Evolutionary conservation across 139 green algal species (phyloP).

Genomic region (Micractinium conductrix): DNA sequence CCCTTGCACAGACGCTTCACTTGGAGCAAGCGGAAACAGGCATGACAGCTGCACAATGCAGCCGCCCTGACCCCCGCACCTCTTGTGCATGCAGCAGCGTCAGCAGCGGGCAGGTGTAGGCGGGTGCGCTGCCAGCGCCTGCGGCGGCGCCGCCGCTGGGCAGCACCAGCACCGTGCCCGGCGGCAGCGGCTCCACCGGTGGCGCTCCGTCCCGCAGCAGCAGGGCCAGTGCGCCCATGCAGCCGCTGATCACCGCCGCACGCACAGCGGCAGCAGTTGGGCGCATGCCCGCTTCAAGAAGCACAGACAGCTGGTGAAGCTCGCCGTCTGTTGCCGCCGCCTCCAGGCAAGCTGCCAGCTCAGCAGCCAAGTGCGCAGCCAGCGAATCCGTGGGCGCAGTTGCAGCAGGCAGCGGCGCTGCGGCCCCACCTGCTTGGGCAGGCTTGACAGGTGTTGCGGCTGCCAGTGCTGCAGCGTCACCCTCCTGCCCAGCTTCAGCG

Average conservation of each 20-base stretch:
- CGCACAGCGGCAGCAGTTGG: neutral
- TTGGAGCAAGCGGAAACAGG: too few species aligned
- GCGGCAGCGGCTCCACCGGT: too few species aligned
- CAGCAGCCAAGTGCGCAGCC: neutral
- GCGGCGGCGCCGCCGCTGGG: too few species aligned
- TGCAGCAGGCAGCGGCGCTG: too few species aligned
- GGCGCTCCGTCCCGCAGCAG: neutral
- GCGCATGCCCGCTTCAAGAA: neutral
- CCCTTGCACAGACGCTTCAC: neutral
- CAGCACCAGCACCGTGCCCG: neutral
- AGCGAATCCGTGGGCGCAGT: too few species aligned
- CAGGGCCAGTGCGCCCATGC: neutral
- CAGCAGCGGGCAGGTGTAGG: conserved; percentile 17
- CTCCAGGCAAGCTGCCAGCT: neutral
- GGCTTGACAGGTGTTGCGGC: neutral
- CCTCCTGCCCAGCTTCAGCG: neutral
- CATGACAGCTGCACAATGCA: too few species aligned
- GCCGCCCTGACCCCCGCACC: too few species aligned
- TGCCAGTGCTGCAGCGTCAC: neutral
- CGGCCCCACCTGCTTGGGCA: too few species aligned
- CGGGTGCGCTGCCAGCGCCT: neutral
- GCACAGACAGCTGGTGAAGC: neutral
- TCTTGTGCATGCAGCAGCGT: neutral
- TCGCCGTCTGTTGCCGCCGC: neutral
- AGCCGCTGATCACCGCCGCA: neutral